Percentiles rank a stretch among this genome's conserved stretches.
These are phyloP conservation scores for Diversispora eburnea DNA, from an alignment of 192 early-diverging fungal species.

Conservation along the genomic window DNA sequence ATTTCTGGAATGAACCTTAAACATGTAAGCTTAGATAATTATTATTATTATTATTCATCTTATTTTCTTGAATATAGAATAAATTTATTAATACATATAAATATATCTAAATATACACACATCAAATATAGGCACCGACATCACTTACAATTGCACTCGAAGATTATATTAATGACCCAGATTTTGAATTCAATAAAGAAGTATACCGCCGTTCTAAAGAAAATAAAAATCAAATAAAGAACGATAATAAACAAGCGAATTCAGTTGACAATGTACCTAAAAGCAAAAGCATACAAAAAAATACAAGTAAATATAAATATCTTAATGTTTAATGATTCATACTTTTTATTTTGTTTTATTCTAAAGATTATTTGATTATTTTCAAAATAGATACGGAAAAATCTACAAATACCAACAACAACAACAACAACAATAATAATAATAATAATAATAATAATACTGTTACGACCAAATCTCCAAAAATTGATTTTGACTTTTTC, in stretches of 20 bases:
- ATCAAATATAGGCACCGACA: constrained; percentile 52
- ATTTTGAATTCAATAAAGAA: constrained; percentile 62
- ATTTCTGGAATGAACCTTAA: constrained; percentile 63
- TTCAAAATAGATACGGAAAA: background rate
- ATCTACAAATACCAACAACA: too few relatives aligned
- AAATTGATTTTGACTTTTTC: constrained; percentile 42
- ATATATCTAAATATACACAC: constrained; percentile 1
- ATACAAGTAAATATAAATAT: background rate
- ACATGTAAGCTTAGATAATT: constrained; percentile 48
- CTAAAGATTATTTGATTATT: background rate
- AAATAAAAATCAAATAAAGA: background rate
- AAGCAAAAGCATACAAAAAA: background rate
- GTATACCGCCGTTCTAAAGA: constrained; percentile 39
- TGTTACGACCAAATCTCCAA: constrained; percentile 1
- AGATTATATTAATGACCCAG: constrained; percentile 63
- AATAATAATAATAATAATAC: too few relatives aligned
- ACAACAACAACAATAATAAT: too few relatives aligned
- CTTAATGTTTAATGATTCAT: background rate
- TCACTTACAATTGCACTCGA: constrained; percentile 63
- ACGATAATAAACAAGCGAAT: background rate
- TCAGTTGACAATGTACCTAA: background rate
- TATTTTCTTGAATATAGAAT: background rate
- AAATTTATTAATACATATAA: background rate
- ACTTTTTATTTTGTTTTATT: background rate
- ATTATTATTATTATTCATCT: background rate